Conservation (phyloP, 306 rosid species). For the Prinsepia uniflora region DNA sequence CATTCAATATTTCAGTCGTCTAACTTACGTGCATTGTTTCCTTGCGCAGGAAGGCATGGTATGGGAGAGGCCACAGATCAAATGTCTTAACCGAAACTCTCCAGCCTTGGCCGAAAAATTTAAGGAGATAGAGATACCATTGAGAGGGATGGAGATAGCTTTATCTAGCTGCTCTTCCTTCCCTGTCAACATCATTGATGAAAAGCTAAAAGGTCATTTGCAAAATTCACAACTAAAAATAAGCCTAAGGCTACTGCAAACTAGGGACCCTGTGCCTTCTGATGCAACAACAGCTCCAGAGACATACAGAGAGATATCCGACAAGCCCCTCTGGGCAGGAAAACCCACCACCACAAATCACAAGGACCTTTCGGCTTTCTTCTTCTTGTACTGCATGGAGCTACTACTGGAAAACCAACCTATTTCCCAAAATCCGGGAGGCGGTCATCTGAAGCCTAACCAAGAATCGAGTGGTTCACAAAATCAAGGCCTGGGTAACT, state of each 20-base stretch:
- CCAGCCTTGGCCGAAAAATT: slow-evolving; percentile 35
- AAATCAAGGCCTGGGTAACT: slow-evolving; percentile 1
- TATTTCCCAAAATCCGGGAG: slow-evolving; percentile 22
- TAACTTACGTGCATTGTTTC: neutral
- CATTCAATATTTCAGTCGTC: neutral
- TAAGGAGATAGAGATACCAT: slow-evolving; percentile 42
- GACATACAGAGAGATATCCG: slow-evolving; percentile 21
- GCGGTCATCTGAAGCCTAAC: slow-evolving; percentile 6
- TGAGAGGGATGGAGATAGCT: slow-evolving; percentile 72
- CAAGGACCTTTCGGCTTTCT: slow-evolving; percentile 44
- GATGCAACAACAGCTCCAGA: slow-evolving; percentile 42
- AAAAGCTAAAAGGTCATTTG: slow-evolving; percentile 40
- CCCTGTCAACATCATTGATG: slow-evolving; percentile 41
- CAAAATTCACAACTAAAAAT: slow-evolving; percentile 31
- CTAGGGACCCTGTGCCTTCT: slow-evolving; percentile 31
- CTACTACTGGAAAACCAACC: slow-evolving; percentile 40
- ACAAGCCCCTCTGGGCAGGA: slow-evolving; percentile 9
- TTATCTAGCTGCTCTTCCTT: slow-evolving; percentile 38
- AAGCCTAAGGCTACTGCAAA: slow-evolving; percentile 37
- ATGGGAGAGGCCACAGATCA: slow-evolving; percentile 59
- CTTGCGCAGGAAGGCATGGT: slow-evolving; percentile 52
- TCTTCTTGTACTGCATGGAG: slow-evolving; percentile 61
- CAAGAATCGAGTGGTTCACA: neutral
- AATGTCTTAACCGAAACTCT: slow-evolving; percentile 22
- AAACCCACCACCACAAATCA: slow-evolving; percentile 30